These are phyloP conservation scores for Diplocarpon mali DNA, from an alignment of 2,329 filamentous ascomycete genomes.

Conservation along the genomic window DNA sequence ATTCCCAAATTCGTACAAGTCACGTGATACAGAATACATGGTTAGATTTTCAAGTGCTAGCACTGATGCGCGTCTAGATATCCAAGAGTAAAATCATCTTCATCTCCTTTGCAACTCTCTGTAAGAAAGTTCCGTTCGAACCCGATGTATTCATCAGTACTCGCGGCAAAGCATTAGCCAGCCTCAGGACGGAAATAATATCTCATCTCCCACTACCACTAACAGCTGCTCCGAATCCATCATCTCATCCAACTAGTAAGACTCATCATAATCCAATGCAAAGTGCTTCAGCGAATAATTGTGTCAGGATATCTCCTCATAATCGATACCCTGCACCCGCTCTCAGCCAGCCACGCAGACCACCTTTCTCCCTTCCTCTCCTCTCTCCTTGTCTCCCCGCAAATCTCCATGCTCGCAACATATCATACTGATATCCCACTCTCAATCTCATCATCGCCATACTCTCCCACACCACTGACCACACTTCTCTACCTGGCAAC, in stretches of 20 bases:
- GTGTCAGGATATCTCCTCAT: slow-evolving; percentile 58
- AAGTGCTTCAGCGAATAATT: background rate
- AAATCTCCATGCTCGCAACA: slow-evolving; percentile 61
- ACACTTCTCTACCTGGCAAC: slow-evolving; percentile 81
- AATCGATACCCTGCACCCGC: slow-evolving; percentile 66
- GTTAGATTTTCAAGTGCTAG: background rate
- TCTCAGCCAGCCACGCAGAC: slow-evolving; percentile 43
- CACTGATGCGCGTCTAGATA: slow-evolving; percentile 30
- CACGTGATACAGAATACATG: background rate
- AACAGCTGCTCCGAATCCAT: slow-evolving; percentile 3
- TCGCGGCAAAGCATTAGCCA: slow-evolving; percentile 43
- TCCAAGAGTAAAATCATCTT: slow-evolving; percentile 62
- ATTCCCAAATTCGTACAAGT: background rate
- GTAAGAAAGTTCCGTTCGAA: slow-evolving; percentile 41
- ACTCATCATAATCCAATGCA: background rate
- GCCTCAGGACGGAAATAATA: slow-evolving; percentile 49
- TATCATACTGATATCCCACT: slow-evolving; percentile 76
- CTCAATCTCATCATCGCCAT: slow-evolving; percentile 30
- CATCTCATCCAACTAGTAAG: slow-evolving; percentile 30
- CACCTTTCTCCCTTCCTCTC: slow-evolving; percentile 60
- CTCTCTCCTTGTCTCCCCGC: slow-evolving; percentile 51
- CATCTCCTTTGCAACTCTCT: slow-evolving; percentile 66
- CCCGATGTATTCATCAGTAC: slow-evolving; percentile 59
- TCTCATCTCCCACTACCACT: slow-evolving; percentile 31
- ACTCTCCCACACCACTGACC: slow-evolving; percentile 59